phyloP scores from a whole-genome alignment of 345 rosid species.

The Heritiera littoralis region DNA sequence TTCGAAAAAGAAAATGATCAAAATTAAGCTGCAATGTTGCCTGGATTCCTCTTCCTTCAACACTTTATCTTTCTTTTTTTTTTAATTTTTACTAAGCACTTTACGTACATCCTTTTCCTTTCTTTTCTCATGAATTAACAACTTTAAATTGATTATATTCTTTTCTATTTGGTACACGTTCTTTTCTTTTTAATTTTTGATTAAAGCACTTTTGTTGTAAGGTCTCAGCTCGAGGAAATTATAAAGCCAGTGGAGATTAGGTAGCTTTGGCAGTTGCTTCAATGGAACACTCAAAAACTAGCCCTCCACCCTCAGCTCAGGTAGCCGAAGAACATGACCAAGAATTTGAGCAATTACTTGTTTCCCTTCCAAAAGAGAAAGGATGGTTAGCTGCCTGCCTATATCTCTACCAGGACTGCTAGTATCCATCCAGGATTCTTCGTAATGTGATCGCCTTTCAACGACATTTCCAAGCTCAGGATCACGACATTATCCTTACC shows the following conservation, averaged over 20 bases:
- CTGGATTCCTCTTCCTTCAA: no score
- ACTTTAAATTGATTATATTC: no score
- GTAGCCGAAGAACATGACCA: not conserved
- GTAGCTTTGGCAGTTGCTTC: not conserved
- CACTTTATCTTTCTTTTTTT: no score
- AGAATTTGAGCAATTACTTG: not conserved
- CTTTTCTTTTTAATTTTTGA: no score
- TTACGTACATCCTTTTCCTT: no score
- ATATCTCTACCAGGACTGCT: conserved; percentile 7
- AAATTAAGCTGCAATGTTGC: no score
- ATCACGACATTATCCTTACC: not conserved
- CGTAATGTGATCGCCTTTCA: not conserved
- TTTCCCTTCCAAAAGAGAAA: not conserved
- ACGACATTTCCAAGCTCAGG: conserved; percentile 10
- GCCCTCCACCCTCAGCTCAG: not conserved
- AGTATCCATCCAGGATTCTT: not conserved
- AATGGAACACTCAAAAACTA: not conserved
- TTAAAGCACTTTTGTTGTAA: no score
- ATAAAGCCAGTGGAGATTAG: not conserved
- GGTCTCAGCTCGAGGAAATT: not conserved
- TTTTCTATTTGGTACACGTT: no score
- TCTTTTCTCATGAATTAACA: no score
- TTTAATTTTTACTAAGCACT: no score
- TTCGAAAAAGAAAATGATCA: no score
- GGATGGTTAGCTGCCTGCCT: not conserved